Percentiles rank a stretch among this genome's conserved stretches.
phyloP scores from a whole-genome alignment of 768 basidiomycete species.

The Boletus huronensis region DNA sequence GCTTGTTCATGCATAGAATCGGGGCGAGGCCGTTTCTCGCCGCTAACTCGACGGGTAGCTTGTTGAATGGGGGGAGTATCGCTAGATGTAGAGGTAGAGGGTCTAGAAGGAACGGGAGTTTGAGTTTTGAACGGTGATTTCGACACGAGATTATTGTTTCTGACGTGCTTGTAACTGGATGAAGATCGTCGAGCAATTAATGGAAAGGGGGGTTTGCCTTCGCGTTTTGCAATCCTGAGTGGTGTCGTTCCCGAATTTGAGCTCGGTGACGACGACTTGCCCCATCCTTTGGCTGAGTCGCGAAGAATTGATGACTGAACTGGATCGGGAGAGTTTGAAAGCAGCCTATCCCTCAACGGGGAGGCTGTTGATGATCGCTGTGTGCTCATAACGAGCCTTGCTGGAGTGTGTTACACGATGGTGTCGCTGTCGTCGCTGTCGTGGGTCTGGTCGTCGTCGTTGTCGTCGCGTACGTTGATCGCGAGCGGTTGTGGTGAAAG shows the following conservation, averaged over 20 bases:
- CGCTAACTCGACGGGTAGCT: slow-evolving; percentile 54
- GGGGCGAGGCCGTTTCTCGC: slow-evolving; percentile 75
- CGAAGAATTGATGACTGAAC: slow-evolving; percentile 61
- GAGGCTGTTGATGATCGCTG: slow-evolving; percentile 35
- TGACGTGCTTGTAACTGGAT: slow-evolving; percentile 76
- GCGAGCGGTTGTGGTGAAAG: slow-evolving; percentile 6
- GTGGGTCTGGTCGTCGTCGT: slow-evolving; percentile 19
- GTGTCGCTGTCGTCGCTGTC: slow-evolving; percentile 15
- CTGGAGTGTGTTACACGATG: neutral
- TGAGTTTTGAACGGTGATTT: slow-evolving; percentile 84
- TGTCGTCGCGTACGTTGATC: slow-evolving; percentile 11
- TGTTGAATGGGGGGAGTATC: slow-evolving; percentile 10
- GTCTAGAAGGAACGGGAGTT: slow-evolving; percentile 45
- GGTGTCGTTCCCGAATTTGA: slow-evolving; percentile 48
- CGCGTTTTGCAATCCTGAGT: slow-evolving; percentile 72
- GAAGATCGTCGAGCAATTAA: slow-evolving; percentile 68
- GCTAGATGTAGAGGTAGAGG: slow-evolving; percentile 14
- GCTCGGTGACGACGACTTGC: slow-evolving; percentile 37
- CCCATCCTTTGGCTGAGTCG: slow-evolving; percentile 65
- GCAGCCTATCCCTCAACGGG: slow-evolving; percentile 55
- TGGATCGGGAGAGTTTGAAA: slow-evolving; percentile 60
- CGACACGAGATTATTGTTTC: slow-evolving; percentile 73
- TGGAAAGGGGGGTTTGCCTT: slow-evolving; percentile 42
- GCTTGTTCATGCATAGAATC: slow-evolving; percentile 67
- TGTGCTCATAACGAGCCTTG: slow-evolving; percentile 27